phyloP scores from a whole-genome alignment of 768 basidiomycete genomes.

The Calocybe cyanea region DNA sequence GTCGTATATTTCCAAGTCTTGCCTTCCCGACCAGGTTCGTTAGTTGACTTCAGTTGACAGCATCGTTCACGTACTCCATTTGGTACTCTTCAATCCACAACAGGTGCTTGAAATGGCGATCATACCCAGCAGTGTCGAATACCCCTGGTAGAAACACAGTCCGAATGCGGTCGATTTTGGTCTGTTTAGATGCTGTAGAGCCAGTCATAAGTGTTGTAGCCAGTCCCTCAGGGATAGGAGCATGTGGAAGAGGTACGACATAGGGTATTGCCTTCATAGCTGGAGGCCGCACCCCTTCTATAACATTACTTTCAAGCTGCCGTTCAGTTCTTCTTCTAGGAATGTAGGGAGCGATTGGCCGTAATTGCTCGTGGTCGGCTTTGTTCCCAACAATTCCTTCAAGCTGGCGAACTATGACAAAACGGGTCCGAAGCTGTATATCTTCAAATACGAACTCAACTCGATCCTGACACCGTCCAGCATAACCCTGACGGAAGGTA shows the following conservation, averaged over 20 bases:
- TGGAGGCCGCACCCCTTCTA: conserved; percentile 41
- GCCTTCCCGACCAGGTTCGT: conserved; percentile 19
- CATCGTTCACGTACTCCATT: conserved; percentile 21
- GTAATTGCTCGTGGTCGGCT: conserved; percentile 41
- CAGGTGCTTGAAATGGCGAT: conserved; percentile 43
- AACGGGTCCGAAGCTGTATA: conserved; percentile 33
- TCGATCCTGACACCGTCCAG: conserved; percentile 51
- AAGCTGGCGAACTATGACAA: conserved; percentile 46
- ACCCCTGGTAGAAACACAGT: conserved; percentile 35
- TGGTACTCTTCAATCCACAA: conserved; percentile 39
- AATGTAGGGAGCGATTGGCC: conserved; percentile 43
- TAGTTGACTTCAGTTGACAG: not conserved
- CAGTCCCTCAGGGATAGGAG: conserved; percentile 35
- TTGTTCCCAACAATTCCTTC: conserved; percentile 42
- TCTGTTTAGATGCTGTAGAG: conserved; percentile 11
- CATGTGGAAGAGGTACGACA: conserved; percentile 32
- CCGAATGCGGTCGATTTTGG: conserved; percentile 27
- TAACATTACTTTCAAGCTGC: conserved; percentile 29
- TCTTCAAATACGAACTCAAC: conserved; percentile 53
- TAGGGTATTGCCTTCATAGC: conserved; percentile 40
- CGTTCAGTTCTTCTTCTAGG: conserved; percentile 26
- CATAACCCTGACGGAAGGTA: conserved; percentile 28
- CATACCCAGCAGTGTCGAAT: conserved; percentile 37
- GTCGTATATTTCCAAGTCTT: conserved; percentile 36
- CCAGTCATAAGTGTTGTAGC: conserved; percentile 26